These are phyloP conservation scores for Phaffomyces thermotolerans DNA, from an alignment of 805 yeast genomes.

Conservation along the genomic window DNA sequence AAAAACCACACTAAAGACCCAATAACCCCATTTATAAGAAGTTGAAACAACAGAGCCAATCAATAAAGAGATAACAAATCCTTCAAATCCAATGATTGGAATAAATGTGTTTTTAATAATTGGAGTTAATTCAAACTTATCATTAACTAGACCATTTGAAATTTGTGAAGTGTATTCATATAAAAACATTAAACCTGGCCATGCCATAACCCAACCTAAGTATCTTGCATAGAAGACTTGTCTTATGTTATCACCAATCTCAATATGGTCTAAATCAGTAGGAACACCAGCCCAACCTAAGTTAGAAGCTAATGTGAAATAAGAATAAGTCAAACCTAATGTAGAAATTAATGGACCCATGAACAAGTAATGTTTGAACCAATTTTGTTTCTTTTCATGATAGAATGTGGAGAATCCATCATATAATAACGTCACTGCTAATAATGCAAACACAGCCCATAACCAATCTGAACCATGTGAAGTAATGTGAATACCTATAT, in stretches of 20 bases:
- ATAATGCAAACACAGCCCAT: slow-evolving; percentile 53
- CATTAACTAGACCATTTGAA: slow-evolving; percentile 7
- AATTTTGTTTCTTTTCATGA: slow-evolving; percentile 18
- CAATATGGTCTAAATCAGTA: slow-evolving; percentile 43
- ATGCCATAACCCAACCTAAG: slow-evolving; percentile 51
- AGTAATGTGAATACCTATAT: slow-evolving; percentile 45
- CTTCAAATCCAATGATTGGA: slow-evolving; percentile 38
- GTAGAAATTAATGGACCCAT: slow-evolving; percentile 36
- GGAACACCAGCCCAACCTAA: slow-evolving; percentile 45
- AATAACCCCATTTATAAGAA: slow-evolving; percentile 65
- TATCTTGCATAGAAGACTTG: slow-evolving; percentile 51
- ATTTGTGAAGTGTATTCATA: slow-evolving; percentile 23
- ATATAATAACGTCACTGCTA: slow-evolving; percentile 31
- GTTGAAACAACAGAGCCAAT: slow-evolving; percentile 49
- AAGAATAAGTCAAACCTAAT: slow-evolving; percentile 38
- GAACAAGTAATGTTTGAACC: slow-evolving; percentile 25
- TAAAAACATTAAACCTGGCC: slow-evolving; percentile 35
- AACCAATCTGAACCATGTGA: slow-evolving; percentile 59
- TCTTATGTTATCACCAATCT: slow-evolving; percentile 31
- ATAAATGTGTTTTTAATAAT: slow-evolving; percentile 27
- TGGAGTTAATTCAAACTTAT: slow-evolving; percentile 9
- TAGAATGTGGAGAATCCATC: slow-evolving; percentile 21
- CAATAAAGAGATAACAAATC: slow-evolving; percentile 46
- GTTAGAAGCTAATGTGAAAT: slow-evolving; percentile 51
- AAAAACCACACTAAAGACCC: slow-evolving; percentile 43